Conservation (phyloP, 441 rosid species). For the Biscutella laevigata region DNA sequence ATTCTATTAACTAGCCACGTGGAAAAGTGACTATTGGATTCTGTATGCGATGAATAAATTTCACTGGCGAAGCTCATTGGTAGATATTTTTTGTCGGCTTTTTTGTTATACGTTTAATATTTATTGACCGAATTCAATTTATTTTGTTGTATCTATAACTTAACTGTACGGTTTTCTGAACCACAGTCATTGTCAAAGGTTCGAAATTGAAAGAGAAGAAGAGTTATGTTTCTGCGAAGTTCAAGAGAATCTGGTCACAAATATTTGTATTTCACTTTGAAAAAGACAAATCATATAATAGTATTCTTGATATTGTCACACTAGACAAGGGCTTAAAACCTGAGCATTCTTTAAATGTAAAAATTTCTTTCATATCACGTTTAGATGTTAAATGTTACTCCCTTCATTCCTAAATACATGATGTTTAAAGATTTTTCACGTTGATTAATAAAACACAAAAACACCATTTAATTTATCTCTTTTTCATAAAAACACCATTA, state of each 20-base stretch:
- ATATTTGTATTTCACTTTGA: neutral
- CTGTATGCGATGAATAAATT: conserved; percentile 2
- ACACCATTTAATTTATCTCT: too few species aligned
- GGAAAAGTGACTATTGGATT: conserved; percentile 17
- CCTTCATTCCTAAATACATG: too few species aligned
- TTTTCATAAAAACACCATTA: too few species aligned
- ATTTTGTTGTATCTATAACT: neutral
- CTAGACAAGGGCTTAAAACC: too few species aligned
- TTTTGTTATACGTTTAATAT: neutral
- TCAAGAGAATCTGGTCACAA: conserved; percentile 11
- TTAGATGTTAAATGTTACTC: too few species aligned
- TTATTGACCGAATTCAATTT: conserved; percentile 3
- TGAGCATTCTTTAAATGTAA: too few species aligned
- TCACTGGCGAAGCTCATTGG: neutral
- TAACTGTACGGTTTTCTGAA: conserved; percentile 9
- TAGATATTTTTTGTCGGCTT: neutral
- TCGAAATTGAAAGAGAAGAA: neutral
- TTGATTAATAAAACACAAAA: too few species aligned
- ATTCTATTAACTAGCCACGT: neutral
- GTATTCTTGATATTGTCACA: too few species aligned
- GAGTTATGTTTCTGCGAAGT: conserved; percentile 6
- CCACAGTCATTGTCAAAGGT: conserved; percentile 4
- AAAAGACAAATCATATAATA: too few species aligned
- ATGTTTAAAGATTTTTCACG: too few species aligned
- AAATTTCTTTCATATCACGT: too few species aligned